These are phyloP conservation scores for Polytrichum commune DNA, from an alignment of 225 moss, liverwort and hornwort genomes.

Conservation along the genomic window DNA sequence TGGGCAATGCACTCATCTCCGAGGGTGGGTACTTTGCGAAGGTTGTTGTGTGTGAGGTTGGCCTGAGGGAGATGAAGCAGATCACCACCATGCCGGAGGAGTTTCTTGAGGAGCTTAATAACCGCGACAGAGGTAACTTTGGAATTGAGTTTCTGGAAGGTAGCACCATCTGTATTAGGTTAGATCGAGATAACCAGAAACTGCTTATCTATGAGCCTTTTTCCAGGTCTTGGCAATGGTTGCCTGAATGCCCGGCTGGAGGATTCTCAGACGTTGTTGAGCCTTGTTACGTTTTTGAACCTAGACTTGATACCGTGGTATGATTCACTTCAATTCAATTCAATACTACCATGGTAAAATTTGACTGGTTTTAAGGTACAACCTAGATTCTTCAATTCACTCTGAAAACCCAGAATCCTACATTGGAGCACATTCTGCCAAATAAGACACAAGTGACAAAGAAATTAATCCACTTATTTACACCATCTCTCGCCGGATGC, in stretches of 20 bases:
- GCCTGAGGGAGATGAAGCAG: neutral
- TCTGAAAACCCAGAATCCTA: neutral
- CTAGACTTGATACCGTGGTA: neutral
- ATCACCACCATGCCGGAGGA: neutral
- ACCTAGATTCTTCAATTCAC: neutral
- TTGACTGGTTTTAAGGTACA: no score
- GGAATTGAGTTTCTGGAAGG: slow-evolving; percentile 11
- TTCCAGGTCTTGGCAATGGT: slow-evolving; percentile 4
- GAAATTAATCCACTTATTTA: no score
- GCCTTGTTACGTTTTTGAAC: slow-evolving; percentile 6
- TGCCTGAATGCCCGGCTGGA: slow-evolving; percentile 6
- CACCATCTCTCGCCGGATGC: no score
- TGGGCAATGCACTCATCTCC: slow-evolving; percentile 12
- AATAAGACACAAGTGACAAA: neutral
- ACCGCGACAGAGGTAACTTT: neutral
- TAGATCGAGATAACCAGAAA: neutral
- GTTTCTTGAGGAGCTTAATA: neutral
- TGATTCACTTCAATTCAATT: no score
- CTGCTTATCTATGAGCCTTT: slow-evolving; percentile 7
- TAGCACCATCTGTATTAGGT: slow-evolving; percentile 5
- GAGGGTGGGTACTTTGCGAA: neutral
- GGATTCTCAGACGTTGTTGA: slow-evolving; percentile 7
- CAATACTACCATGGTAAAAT: neutral
- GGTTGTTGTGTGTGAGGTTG: neutral
- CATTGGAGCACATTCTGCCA: neutral